Conservation (phyloP, 306 rosid genomes). For the Quercus parvula region DNA sequence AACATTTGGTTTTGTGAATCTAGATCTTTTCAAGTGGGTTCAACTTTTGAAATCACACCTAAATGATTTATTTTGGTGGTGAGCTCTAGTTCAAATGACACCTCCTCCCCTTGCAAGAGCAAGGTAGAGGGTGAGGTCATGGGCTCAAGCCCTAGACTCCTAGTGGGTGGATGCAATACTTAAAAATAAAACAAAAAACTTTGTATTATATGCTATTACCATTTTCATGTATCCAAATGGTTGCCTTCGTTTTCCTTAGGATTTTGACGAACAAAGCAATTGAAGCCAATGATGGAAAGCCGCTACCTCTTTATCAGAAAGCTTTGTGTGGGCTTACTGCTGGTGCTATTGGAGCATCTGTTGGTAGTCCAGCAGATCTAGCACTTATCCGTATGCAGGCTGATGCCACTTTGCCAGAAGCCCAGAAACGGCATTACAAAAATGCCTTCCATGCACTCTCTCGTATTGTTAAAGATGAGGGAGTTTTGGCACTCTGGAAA, state of each 20-base stretch:
- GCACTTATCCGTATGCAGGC: constrained; percentile 99
- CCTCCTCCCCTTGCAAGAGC: no score
- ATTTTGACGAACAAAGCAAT: constrained; percentile 82
- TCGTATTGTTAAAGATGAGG: constrained; percentile 84
- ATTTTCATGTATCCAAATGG: neutral
- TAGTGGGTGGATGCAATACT: no score
- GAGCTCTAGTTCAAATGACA: no score
- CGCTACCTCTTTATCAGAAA: constrained; percentile 93
- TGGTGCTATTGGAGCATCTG: constrained; percentile 92
- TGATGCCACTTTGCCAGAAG: constrained; percentile 86
- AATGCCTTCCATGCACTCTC: constrained; percentile 93
- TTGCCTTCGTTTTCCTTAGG: constrained; percentile 30
- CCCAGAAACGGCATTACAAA: constrained; percentile 88
- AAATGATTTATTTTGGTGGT: neutral
- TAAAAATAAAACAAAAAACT: no score
- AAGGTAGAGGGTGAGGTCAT: no score
- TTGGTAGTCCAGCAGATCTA: constrained; percentile 97
- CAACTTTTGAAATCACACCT: neutral
- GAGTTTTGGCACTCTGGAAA: constrained; percentile 93
- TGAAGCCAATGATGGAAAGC: constrained; percentile 99
- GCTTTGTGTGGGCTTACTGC: constrained; percentile 98
- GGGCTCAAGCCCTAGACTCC: no score
- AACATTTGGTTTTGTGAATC: constrained; percentile 3
- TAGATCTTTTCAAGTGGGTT: neutral
- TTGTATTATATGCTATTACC: neutral